These are phyloP conservation scores for Candolleomyces aberdarensis DNA, from an alignment of 768 basidiomycete species.

Conservation along the genomic window DNA sequence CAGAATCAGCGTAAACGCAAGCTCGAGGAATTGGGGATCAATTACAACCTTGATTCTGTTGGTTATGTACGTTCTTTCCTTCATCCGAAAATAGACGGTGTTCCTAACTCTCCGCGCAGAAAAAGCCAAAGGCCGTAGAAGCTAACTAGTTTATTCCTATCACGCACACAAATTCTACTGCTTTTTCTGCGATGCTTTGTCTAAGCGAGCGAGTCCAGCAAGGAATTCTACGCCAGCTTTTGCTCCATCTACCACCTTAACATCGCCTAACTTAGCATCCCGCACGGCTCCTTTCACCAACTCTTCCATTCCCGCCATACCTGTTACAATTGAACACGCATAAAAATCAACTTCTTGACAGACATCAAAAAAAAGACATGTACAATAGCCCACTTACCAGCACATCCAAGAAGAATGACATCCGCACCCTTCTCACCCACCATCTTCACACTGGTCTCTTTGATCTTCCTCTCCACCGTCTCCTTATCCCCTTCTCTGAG, in stretches of 20 bases:
- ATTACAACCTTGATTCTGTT: slow-evolving; percentile 79
- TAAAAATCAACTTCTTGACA: not conserved
- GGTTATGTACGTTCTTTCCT: slow-evolving; percentile 65
- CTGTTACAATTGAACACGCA: slow-evolving; percentile 7
- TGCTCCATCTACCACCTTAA: slow-evolving; percentile 34
- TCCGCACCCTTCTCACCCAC: slow-evolving; percentile 28
- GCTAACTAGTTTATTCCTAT: too few species aligned
- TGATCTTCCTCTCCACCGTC: slow-evolving; percentile 26
- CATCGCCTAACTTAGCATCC: slow-evolving; percentile 22
- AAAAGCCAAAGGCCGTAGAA: slow-evolving; percentile 13
- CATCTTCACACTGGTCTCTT: slow-evolving; percentile 25
- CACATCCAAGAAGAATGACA: slow-evolving; percentile 37
- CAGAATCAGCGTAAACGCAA: slow-evolving; percentile 78
- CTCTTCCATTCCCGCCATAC: slow-evolving; percentile 36
- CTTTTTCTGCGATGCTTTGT: slow-evolving; percentile 10
- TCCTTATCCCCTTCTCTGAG: slow-evolving; percentile 27
- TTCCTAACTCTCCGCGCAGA: slow-evolving; percentile 15
- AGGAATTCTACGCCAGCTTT: slow-evolving; percentile 36
- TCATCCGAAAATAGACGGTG: not conserved
- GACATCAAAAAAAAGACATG: not conserved
- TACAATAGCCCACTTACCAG: slow-evolving; percentile 19
- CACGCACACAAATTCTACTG: not conserved
- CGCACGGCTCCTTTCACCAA: slow-evolving; percentile 24
- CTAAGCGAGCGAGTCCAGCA: slow-evolving; percentile 28
- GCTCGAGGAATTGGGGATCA: slow-evolving; percentile 76